phyloP scores from a whole-genome alignment of 1,139 yeast genomes.

The Wickerhamiella pararugosa region DNA sequence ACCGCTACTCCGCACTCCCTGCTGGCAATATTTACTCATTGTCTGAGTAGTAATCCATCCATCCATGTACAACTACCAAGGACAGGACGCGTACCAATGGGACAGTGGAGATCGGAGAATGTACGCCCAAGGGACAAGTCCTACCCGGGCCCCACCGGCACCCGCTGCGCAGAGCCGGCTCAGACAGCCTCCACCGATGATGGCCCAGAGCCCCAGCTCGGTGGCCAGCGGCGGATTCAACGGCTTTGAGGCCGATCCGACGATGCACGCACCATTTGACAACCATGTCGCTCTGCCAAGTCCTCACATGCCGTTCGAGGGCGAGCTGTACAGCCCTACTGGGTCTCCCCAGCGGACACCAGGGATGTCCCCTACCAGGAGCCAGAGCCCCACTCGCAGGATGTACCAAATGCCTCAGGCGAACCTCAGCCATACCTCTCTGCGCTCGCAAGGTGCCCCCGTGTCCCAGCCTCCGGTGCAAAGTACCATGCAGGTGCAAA shows the following conservation, averaged over 20 bases:
- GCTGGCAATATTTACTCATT: too few relatives aligned
- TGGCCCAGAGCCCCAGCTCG: too few relatives aligned
- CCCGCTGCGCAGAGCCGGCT: too few relatives aligned
- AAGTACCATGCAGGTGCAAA: background rate
- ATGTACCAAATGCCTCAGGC: slow-evolving; percentile 11
- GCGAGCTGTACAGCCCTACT: slow-evolving; percentile 4
- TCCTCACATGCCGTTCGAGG: slow-evolving; percentile 1
- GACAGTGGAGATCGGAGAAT: too few relatives aligned
- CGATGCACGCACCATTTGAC: slow-evolving; percentile 7
- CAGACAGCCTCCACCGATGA: too few relatives aligned
- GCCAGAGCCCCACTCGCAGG: slow-evolving; percentile 10
- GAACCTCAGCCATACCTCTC: slow-evolving; percentile 9
- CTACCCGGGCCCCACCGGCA: too few relatives aligned
- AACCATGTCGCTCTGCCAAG: slow-evolving; percentile 3
- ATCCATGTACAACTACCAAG: too few relatives aligned
- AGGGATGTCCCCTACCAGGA: slow-evolving; percentile 6
- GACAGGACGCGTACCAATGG: too few relatives aligned
- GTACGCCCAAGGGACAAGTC: too few relatives aligned
- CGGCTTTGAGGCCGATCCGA: background rate
- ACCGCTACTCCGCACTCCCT: too few relatives aligned
- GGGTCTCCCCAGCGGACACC: slow-evolving; percentile 6
- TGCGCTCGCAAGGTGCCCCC: slow-evolving; percentile 6
- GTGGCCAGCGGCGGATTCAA: too few relatives aligned
- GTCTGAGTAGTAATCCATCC: too few relatives aligned
- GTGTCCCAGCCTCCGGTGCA: background rate